These are phyloP conservation scores for Hanseniaspora thailandica DNA, from an alignment of 805 yeast genomes.

Conservation along the genomic window DNA sequence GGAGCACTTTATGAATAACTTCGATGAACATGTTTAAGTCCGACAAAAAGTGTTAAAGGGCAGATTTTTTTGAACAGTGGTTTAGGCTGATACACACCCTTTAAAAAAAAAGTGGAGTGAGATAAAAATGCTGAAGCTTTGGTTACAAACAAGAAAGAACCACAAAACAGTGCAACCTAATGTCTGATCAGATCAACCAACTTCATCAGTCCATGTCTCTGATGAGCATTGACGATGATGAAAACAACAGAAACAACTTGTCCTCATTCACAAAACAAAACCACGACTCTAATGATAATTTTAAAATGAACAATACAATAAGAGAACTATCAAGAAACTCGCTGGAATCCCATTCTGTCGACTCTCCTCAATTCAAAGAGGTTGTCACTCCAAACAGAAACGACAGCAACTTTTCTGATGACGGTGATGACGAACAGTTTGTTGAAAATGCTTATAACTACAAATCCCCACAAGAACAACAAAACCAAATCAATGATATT, in stretches of 20 bases:
- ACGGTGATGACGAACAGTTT: conserved; percentile 11
- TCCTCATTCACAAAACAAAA: not conserved
- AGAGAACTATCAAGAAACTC: conserved; percentile 9
- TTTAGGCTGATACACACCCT: not conserved
- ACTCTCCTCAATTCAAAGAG: conserved; percentile 9
- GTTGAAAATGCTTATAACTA: conserved; percentile 3
- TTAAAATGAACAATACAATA: not conserved
- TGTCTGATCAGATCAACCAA: conserved; percentile 12
- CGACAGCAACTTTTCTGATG: conserved; percentile 2
- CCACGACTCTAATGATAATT: not conserved
- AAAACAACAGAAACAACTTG: not conserved
- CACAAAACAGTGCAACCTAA: not conserved
- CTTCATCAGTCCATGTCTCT: conserved; percentile 27
- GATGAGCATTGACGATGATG: conserved; percentile 27
- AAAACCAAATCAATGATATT: not conserved
- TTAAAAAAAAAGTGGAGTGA: not conserved
- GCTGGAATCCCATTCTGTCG: not conserved
- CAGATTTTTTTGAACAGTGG: not conserved
- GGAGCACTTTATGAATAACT: no score
- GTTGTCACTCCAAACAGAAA: conserved; percentile 1
- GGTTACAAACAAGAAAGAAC: not conserved
- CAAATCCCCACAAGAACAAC: not conserved
- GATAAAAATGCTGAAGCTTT: not conserved
- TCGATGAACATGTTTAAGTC: not conserved
- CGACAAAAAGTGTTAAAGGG: not conserved